These are phyloP conservation scores for Annona squamosa DNA, from an alignment of 164 flowering plant species.

Conservation along the genomic window DNA sequence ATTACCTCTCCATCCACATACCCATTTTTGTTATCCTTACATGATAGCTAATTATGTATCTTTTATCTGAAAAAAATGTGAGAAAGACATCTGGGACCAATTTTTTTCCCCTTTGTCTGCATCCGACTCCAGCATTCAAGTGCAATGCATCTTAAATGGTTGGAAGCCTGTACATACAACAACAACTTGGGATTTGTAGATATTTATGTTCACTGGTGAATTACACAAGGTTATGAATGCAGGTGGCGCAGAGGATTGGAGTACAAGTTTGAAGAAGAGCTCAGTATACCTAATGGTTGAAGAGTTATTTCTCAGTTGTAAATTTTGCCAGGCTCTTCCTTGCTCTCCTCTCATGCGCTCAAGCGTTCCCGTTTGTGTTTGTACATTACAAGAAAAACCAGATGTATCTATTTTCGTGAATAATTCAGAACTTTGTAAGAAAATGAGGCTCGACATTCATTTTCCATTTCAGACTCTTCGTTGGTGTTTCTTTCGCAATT, in stretches of 20 bases:
- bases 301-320: neutral
- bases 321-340: neutral
- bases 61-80: too few species aligned
- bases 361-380: neutral
- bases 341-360: neutral
- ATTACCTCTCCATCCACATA: neutral
- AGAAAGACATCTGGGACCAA: too few species aligned
- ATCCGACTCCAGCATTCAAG: too few species aligned
- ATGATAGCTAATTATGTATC: too few species aligned
- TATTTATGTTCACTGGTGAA: neutral
- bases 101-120: too few species aligned
- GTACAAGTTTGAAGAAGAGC: slow-evolving; percentile 40
- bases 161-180: neutral
- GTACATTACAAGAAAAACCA: neutral
- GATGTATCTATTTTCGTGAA: neutral
- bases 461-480: too few species aligned
- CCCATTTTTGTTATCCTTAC: neutral
- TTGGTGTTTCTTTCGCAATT: too few species aligned
- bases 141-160: neutral
- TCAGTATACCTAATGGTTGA: neutral
- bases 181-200: neutral
- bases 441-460: neutral
- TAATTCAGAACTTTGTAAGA: neutral
- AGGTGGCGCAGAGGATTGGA: slow-evolving; percentile 91
- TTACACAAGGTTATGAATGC: slow-evolving; percentile 17